Base-by-base conservation (phyloP, 495 filamentous ascomycete species). In the Penicillium turbatum region DNA sequence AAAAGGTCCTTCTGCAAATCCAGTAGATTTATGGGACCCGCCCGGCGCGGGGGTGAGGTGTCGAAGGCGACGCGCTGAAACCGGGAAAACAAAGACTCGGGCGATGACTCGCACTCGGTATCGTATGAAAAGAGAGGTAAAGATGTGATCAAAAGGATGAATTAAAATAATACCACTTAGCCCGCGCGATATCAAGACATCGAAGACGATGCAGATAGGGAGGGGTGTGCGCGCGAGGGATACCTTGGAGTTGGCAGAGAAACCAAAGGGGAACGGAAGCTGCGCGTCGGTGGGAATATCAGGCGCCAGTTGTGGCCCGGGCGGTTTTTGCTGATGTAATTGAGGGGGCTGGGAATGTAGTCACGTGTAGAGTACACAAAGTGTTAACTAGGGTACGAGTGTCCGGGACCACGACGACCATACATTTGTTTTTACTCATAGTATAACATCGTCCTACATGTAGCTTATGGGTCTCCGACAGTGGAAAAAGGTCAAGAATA, bases 41-140 rank as follows among this genome's bases (percentile, higher is more conserved):
- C 71, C 71, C 68, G 62, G 70, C 65, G 67, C 57, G 62, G 73
- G 68, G 66, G 65, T 67, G 51, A 61, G 68, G 53, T 59, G 63
- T 68, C 52, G 51, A 63, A 60, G 50, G 43, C 66, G 71, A 75
- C 72, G 72, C 72, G 72, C 67, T 63, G 54, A 52, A 64, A 53
- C 62, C 54, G 59, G 63, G 65, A 75, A 65, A 69, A 70, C 66
- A 72, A 71, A 61, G 56, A 55, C 57, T 65, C 56, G 53, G 52
- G 51, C 42, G 55, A 48, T 45, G 42, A 46, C 53, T 50, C 50
- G 60, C 39, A 48, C 55, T 32, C 41, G 31, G 43, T 54, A 29
- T 31, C 41, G 42, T 31, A 34, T 38, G 13, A 32, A 50, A 39
- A 38, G 29, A 24, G 24, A 16, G 42, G 26, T 37, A 37, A 16